Evolutionary conservation across 2,329 filamentous ascomycete genomes (phyloP).

Genomic region (Neospermospora avenae): DNA sequence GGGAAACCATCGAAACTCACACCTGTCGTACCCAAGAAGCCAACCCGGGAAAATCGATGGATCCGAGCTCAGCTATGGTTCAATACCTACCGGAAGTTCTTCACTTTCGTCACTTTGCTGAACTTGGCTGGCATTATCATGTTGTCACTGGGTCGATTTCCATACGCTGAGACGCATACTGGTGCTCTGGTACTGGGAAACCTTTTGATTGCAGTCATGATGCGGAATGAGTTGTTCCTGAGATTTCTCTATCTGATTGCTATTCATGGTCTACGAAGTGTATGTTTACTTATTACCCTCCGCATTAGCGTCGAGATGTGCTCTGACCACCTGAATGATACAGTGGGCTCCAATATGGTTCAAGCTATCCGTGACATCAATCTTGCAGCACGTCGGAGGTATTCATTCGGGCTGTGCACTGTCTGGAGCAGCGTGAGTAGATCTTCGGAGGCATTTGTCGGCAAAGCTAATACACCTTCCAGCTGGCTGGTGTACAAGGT

Average conservation of each 20-base stretch:
- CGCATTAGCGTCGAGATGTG: too few relatives aligned
- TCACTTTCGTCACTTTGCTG: slow-evolving; percentile 37
- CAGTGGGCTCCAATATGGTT: slow-evolving; percentile 40
- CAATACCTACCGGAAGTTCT: slow-evolving; percentile 42
- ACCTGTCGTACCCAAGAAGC: background rate
- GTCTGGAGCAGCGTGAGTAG: slow-evolving; percentile 37
- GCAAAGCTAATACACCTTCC: background rate
- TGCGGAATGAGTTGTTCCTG: slow-evolving; percentile 41
- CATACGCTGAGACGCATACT: slow-evolving; percentile 39
- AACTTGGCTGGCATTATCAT: slow-evolving; percentile 39
- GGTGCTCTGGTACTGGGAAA: slow-evolving; percentile 41
- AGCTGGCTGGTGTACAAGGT: slow-evolving; percentile 42
- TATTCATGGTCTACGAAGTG: slow-evolving; percentile 39
- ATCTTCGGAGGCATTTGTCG: slow-evolving; percentile 2
- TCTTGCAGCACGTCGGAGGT: slow-evolving; percentile 42
- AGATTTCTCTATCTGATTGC: slow-evolving; percentile 37
- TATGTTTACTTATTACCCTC: slow-evolving; percentile 28
- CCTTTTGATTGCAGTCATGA: slow-evolving; percentile 39
- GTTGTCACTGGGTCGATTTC: slow-evolving; percentile 35
- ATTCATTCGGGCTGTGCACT: slow-evolving; percentile 42
- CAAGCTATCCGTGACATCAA: slow-evolving; percentile 38
- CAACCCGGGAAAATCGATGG: slow-evolving; percentile 25
- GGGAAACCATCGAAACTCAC: slow-evolving; percentile 5
- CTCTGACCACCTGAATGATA: slow-evolving; percentile 7
- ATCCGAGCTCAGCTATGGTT: slow-evolving; percentile 40